Percentiles rank a stretch among this genome's conserved stretches.
Conservation (phyloP, 345 rosid genomes). For the Leavenworthia alabamica region DNA sequence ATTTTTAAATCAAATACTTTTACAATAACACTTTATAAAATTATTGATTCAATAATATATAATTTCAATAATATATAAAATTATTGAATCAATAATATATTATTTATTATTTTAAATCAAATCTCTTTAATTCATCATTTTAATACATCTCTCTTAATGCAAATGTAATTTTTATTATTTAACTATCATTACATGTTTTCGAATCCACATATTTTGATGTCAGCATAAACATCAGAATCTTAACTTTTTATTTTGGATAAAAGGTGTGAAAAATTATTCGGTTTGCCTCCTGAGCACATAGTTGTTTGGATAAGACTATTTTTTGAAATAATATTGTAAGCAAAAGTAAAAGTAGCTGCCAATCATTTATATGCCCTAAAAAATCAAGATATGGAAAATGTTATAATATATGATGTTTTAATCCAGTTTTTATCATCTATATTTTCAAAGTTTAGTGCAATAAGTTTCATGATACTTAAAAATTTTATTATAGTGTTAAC, state of each 20-base stretch:
- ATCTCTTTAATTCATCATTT: no score
- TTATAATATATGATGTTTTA: background rate
- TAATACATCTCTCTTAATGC: no score
- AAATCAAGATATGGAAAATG: background rate
- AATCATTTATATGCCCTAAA: background rate
- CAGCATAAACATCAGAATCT: conserved; percentile 18
- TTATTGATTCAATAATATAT: no score
- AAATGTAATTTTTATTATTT: background rate
- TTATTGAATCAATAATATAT: no score
- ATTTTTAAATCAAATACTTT: no score
- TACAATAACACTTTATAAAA: no score
- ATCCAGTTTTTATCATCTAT: no score
- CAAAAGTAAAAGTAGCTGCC: conserved; percentile 13
- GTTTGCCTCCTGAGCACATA: background rate
- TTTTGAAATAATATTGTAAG: conserved; percentile 6
- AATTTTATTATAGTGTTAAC: no score
- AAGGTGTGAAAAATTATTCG: background rate
- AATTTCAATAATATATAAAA: no score
- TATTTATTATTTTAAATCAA: no score
- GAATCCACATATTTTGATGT: conserved; percentile 31
- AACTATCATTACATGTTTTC: background rate
- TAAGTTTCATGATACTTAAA: no score
- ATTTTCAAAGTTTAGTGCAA: no score
- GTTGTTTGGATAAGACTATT: conserved; percentile 11
- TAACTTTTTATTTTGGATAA: conserved; percentile 10